Evolutionary conservation across 192 early-diverging fungal genomes (phyloP).

Genomic region (Linderina pennispora): DNA sequence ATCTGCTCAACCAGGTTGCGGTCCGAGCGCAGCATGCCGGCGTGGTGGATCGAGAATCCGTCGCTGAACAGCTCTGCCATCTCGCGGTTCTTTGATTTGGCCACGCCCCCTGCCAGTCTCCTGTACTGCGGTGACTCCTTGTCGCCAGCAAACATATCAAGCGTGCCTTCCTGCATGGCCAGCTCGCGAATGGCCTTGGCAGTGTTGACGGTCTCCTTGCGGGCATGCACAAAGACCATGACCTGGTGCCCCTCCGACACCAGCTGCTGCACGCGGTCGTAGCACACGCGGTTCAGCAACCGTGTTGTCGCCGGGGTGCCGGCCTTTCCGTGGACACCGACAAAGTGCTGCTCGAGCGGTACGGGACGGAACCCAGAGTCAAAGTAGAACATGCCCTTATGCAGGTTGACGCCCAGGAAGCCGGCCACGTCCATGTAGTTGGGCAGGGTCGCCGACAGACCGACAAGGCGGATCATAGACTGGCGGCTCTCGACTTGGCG

Average conservation of each 20-base stretch:
- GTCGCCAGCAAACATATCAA: slow-evolving; percentile 22
- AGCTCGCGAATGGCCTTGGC: slow-evolving; percentile 74
- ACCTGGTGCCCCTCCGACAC: slow-evolving; percentile 89
- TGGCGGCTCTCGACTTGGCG: slow-evolving; percentile 90
- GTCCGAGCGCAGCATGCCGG: slow-evolving; percentile 90
- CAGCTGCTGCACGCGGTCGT: slow-evolving; percentile 69
- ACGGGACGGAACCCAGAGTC: slow-evolving; percentile 92
- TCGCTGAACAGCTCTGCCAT: slow-evolving; percentile 75
- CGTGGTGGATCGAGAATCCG: slow-evolving; percentile 96
- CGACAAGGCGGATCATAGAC: slow-evolving; percentile 92
- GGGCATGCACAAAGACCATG: slow-evolving; percentile 99
- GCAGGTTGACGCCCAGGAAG: slow-evolving; percentile 90
- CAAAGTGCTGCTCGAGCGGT: slow-evolving; percentile 93
- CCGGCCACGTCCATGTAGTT: slow-evolving; percentile 95
- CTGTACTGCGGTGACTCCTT: slow-evolving; percentile 46
- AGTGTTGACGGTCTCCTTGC: slow-evolving; percentile 97
- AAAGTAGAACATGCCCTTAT: slow-evolving; percentile 95
- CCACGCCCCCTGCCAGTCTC: slow-evolving; percentile 54
- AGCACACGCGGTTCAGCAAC: slow-evolving; percentile 79
- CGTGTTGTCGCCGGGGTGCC: slow-evolving; percentile 56
- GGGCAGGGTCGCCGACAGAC: slow-evolving; percentile 94
- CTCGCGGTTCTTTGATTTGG: slow-evolving; percentile 74
- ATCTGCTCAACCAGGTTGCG: slow-evolving; percentile 78
- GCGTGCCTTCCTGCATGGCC: slow-evolving; percentile 55
- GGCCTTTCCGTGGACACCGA: slow-evolving; percentile 85